phyloP scores from a whole-genome alignment of 176 grass and related monocot species.

The Hsuehochloa calcarea region DNA sequence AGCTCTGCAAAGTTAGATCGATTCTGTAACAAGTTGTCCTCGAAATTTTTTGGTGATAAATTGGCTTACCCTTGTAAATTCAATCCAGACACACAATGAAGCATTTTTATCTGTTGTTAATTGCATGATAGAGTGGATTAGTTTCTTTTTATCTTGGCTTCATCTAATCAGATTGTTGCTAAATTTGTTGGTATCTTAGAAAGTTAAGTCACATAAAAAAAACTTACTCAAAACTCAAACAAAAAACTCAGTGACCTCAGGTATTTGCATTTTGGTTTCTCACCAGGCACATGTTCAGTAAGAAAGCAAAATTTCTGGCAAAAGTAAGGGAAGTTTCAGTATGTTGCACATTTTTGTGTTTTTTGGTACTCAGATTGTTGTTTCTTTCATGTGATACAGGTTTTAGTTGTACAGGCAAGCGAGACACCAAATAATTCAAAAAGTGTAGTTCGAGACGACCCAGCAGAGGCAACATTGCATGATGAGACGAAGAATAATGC shows the following conservation, averaged over 20 bases:
- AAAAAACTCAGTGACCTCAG: not conserved
- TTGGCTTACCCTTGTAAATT: not conserved
- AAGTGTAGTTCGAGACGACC: not conserved
- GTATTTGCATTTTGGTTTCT: not conserved
- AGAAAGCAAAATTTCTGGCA: not conserved
- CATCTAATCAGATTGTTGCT: not conserved
- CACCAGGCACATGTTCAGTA: not conserved
- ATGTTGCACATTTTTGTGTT: not conserved
- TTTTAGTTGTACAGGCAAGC: conserved; percentile 56
- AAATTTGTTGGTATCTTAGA: not conserved
- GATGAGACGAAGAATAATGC: conserved; percentile 29
- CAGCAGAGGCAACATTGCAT: conserved; percentile 24
- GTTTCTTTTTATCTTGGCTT: not conserved
- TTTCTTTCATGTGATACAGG: conserved; percentile 34
- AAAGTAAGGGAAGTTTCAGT: not conserved
- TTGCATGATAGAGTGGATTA: not conserved
- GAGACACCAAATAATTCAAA: conserved; percentile 30
- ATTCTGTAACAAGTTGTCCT: not conserved
- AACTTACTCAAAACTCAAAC: not conserved
- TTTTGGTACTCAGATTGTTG: not conserved
- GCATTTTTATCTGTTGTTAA: not conserved
- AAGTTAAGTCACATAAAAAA: not conserved
- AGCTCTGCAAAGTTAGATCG: not conserved
- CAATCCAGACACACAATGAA: not conserved
- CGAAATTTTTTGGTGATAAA: not conserved